phyloP scores from a whole-genome alignment of 2,329 filamentous ascomycete species.

The Pseudogymnoascus sp. region DNA sequence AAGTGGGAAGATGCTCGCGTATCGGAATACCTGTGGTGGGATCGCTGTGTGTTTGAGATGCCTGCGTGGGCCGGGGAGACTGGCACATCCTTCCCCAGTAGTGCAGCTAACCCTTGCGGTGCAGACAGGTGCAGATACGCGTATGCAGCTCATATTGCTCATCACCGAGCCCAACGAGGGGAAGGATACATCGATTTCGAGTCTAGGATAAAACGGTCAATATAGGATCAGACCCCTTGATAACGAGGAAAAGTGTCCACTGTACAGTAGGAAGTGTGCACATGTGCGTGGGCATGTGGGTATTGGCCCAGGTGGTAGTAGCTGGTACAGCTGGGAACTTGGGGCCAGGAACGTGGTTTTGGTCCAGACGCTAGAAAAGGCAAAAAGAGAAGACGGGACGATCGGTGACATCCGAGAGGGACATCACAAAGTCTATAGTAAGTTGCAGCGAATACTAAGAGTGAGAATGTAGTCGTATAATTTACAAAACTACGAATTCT shows the following conservation, averaged over 20 bases:
- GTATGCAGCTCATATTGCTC: background rate
- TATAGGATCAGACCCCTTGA: background rate
- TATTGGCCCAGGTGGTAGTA: background rate
- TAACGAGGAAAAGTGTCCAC: background rate
- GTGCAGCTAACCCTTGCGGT: background rate
- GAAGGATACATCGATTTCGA: background rate
- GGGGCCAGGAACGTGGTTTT: background rate
- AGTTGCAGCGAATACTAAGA: background rate
- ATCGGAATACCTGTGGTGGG: background rate
- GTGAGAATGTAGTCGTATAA: background rate
- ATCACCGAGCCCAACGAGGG: background rate
- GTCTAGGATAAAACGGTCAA: background rate
- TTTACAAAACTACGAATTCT: background rate
- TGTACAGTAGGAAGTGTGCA: background rate
- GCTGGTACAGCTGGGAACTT: background rate
- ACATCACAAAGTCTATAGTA: background rate
- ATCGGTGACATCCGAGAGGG: background rate
- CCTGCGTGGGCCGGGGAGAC: background rate
- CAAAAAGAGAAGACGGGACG: background rate
- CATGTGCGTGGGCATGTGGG: background rate
- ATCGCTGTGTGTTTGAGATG: background rate
- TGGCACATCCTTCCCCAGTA: background rate
- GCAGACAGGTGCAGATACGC: slow-evolving; percentile 4
- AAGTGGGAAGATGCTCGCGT: background rate
- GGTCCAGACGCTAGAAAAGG: background rate